These are phyloP conservation scores for Populus tremula DNA, from an alignment of 345 rosid genomes.

Conservation along the genomic window DNA sequence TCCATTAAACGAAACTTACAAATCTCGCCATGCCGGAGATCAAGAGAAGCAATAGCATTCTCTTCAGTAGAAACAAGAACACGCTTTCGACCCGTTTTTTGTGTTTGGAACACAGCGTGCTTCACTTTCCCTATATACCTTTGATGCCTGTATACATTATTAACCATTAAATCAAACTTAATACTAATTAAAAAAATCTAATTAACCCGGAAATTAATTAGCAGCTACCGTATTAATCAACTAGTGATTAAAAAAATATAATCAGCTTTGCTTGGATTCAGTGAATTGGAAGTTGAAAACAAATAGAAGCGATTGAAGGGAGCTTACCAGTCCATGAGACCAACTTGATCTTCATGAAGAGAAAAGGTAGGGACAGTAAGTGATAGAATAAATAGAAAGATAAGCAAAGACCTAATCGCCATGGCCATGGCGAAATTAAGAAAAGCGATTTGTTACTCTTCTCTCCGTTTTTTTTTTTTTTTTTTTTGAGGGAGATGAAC, in stretches of 20 bases:
- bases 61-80: slow-evolving; percentile 88
- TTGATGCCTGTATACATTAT: slow-evolving; percentile 54
- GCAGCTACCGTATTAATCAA: background rate
- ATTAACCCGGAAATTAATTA: background rate
- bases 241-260: background rate
- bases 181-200: background rate
- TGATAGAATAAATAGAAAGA: slow-evolving; percentile 42
- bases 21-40: slow-evolving; percentile 89
- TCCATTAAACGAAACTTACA: slow-evolving; percentile 42
- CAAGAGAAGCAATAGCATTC: slow-evolving; percentile 91
- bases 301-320: background rate
- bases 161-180: background rate
- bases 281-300: background rate
- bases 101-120: slow-evolving; percentile 93
- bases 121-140: slow-evolving; percentile 89
- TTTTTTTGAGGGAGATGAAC: background rate
- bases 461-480: background rate
- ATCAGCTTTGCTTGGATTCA: background rate
- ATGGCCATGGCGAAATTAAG: slow-evolving; percentile 35
- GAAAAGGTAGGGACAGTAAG: slow-evolving; percentile 40
- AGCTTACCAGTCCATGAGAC: slow-evolving; percentile 88
- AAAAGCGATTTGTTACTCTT: background rate
- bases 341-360: slow-evolving; percentile 93
- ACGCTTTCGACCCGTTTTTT: slow-evolving; percentile 92
- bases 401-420: slow-evolving; percentile 50